A percentile compares a stretch with the other conserved stretches of the same genome.
These are phyloP conservation scores for Cicer arietinum DNA, from an alignment of 306 rosid species.

Conservation along the genomic window DNA sequence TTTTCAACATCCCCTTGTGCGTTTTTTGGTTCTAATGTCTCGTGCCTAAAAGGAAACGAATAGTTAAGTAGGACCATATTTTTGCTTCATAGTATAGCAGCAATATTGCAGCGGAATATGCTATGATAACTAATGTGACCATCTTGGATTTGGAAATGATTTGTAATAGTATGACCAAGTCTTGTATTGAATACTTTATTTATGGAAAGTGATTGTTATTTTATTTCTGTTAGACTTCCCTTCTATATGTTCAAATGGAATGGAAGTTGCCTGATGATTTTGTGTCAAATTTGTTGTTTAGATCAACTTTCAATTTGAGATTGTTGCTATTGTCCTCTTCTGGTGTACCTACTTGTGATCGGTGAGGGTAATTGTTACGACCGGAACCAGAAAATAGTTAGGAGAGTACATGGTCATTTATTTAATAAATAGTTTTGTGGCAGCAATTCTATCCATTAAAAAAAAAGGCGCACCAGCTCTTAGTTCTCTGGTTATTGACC, in stretches of 20 bases:
- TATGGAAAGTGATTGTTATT: slow-evolving; percentile 5
- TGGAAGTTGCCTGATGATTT: slow-evolving; percentile 7
- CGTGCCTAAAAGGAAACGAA: neutral
- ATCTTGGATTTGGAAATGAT: neutral
- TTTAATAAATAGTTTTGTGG: slow-evolving; percentile 25
- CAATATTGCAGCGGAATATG: neutral
- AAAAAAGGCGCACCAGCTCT: neutral
- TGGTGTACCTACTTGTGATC: neutral
- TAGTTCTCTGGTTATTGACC: slow-evolving; percentile 25
- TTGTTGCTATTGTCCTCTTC: slow-evolving; percentile 13
- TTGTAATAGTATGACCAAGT: neutral
- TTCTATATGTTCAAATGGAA: slow-evolving; percentile 13
- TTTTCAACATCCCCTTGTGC: neutral
- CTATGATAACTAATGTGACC: neutral
- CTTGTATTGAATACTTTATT: neutral
- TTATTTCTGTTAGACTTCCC: neutral
- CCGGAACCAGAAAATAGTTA: slow-evolving; percentile 17
- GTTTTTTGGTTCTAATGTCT: slow-evolving; percentile 9
- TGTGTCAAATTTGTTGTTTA: slow-evolving; percentile 28
- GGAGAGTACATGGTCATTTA: neutral
- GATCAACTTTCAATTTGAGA: neutral
- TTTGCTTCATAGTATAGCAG: neutral
- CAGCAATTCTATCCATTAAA: slow-evolving; percentile 1
- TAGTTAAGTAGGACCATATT: neutral
- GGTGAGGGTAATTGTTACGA: slow-evolving; percentile 10